phyloP scores from a whole-genome alignment of 352 stramenopile species.

The Pythium sp. region DNA sequence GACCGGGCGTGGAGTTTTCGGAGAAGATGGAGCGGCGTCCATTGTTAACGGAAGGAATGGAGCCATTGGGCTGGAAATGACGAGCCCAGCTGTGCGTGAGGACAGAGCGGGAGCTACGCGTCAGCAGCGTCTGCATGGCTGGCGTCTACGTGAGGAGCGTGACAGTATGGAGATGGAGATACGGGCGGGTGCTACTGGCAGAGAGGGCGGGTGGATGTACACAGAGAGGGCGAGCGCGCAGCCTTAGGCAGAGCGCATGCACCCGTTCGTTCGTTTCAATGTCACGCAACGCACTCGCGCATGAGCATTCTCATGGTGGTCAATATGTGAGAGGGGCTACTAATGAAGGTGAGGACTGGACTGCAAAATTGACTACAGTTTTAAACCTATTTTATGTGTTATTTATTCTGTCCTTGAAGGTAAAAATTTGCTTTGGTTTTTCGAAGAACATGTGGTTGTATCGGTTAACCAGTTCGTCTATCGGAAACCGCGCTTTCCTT shows the following conservation, averaged over 20 bases:
- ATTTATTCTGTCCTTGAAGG: too few relatives aligned
- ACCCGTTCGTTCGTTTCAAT: neutral
- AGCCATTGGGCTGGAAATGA: neutral
- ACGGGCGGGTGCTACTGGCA: neutral
- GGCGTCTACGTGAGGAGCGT: neutral
- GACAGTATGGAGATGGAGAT: neutral
- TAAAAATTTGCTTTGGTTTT: too few relatives aligned
- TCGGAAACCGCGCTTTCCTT: too few relatives aligned
- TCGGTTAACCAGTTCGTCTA: too few relatives aligned
- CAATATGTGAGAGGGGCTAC: neutral
- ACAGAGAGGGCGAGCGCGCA: neutral
- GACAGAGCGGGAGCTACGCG: neutral
- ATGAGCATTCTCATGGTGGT: neutral
- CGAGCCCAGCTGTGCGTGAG: slow-evolving; percentile 1
- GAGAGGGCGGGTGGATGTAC: neutral
- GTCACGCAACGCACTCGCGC: neutral
- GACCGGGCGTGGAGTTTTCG: neutral
- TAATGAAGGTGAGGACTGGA: neutral
- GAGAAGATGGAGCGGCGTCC: neutral
- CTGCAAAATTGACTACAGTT: too few relatives aligned
- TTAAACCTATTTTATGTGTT: too few relatives aligned
- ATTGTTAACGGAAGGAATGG: neutral
- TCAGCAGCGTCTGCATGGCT: neutral
- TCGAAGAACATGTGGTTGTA: too few relatives aligned
- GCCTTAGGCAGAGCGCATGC: neutral